These are phyloP conservation scores for Diaporthe destruens DNA, from an alignment of 2,329 filamentous ascomycete species.

Conservation along the genomic window DNA sequence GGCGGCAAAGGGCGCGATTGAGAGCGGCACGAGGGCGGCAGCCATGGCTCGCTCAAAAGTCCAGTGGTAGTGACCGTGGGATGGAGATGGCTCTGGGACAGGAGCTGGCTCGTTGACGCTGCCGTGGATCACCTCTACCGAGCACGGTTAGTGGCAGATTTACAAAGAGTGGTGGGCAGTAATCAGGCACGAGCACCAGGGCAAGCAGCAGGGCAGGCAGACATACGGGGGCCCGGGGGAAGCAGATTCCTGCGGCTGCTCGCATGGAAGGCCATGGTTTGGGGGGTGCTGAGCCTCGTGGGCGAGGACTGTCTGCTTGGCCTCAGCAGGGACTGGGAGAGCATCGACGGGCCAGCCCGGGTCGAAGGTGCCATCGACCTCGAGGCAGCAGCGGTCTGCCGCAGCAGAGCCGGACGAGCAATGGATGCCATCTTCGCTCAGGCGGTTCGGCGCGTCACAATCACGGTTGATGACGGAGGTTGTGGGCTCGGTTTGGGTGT, in stretches of 20 bases:
- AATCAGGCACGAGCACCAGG: too few relatives aligned
- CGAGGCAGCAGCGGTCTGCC: conserved; percentile 61
- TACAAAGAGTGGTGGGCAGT: conserved; percentile 9
- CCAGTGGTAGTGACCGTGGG: conserved; percentile 98
- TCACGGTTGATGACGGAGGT: not conserved
- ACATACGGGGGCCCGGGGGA: conserved; percentile 82
- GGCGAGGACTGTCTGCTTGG: conserved; percentile 43
- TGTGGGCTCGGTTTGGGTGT: conserved; percentile 35
- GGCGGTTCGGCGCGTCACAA: not conserved
- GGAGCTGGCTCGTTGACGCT: conserved; percentile 88
- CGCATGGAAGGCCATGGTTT: conserved; percentile 88
- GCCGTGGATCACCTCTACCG: conserved; percentile 74
- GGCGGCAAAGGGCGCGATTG: conserved; percentile 90
- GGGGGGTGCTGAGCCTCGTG: conserved; percentile 52
- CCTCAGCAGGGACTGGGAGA: conserved; percentile 43
- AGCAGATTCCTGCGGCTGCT: conserved; percentile 81
- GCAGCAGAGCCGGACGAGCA: conserved; percentile 66
- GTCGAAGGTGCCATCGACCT: conserved; percentile 49
- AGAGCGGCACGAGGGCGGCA: conserved; percentile 85
- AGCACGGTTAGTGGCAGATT: conserved; percentile 57
- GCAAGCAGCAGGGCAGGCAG: too few relatives aligned
- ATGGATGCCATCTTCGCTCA: conserved; percentile 66
- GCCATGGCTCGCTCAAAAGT: conserved; percentile 91
- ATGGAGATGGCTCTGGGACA: conserved; percentile 77
- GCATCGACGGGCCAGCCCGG: conserved; percentile 41